phyloP scores from a whole-genome alignment of 257 asterid genomes.

The Leonotis leonurus region DNA sequence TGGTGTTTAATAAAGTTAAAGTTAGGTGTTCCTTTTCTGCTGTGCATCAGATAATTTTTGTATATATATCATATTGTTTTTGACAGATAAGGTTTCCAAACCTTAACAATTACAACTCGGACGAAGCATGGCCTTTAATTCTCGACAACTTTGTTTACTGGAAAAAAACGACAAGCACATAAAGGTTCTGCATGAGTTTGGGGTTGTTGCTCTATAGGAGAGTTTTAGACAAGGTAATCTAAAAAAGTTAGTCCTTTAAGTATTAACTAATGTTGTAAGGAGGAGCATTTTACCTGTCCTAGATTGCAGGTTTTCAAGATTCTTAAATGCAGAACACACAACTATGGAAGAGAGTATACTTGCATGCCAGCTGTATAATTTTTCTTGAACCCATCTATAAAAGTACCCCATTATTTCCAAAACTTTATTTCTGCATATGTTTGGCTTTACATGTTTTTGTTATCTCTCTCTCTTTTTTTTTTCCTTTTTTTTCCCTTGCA shows the following conservation, averaged over 20 bases:
- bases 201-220: conserved; percentile 1
- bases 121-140: conserved; percentile 74
- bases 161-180: conserved; percentile 31
- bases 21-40: neutral
- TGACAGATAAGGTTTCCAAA: conserved; percentile 72
- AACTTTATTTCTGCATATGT: no score
- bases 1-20: no score
- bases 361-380: conserved; percentile 8
- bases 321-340: conserved; percentile 9
- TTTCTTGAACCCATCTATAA: conserved; percentile 10
- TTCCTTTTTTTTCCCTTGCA: no score
- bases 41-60: neutral
- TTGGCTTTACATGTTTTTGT: conserved; percentile 14
- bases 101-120: conserved; percentile 52
- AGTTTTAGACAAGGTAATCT: conserved; percentile 28
- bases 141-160: conserved; percentile 79
- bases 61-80: neutral
- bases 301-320: conserved; percentile 5
- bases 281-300: neutral
- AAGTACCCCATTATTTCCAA: conserved; percentile 16
- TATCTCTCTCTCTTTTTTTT: neutral
- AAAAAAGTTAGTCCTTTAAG: no score
- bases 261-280: neutral
- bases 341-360: conserved; percentile 15
- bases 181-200: neutral